Evolutionary conservation across 2,329 filamentous ascomycete genomes (phyloP), one percentile per base, ranked within the genome.

Genomic region (Fusarium goolgardi): DNA sequence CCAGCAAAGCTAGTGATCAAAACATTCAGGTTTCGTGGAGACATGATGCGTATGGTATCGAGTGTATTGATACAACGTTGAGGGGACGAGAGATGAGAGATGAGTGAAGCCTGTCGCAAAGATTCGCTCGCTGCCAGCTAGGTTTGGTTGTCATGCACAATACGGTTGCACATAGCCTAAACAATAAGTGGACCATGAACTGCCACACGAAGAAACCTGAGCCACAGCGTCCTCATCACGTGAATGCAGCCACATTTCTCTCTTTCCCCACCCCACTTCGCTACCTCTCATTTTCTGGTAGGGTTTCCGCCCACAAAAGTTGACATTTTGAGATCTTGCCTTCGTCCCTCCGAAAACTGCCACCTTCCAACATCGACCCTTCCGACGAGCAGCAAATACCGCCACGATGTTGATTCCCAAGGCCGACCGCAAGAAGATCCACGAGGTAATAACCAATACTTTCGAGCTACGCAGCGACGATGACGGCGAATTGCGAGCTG

Each of bases 341-440:
- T 76, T 71, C 43, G 61, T 72, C 73, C 70, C 71, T 73, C 71
- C 73, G 72, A 76, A 76, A 80, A 73, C 78, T 78, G 76, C 77
- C 79, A 79, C 78, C 76, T 77, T 77, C 78, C 79, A 84, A 84
- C 84, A 84, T 87, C 83, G 82, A 80, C 79, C 73, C 72, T 70
- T 73, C 61, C 78, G 66, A 69, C 75, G 75, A 77, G 75, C 78
- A 80, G 74, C 75, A 77, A 73, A 81, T 64, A 83, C 82, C 83
- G 83, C 81, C 82, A 87, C 94, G 91, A 89, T 89, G 96, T 91
- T 99, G 88, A 99, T 99, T 85, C 96, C 96, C 84, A 98, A 98
- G 91, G 92, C 93, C 85, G 96, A 99, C 88, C 94, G 96, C 88
- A 99, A 99, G 93, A 93, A 94, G 91, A 98, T 99, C 87, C 96